Evolutionary conservation across 2,329 filamentous ascomycete genomes (phyloP), one percentile per base, ranked within the genome.

Genomic region (Westerdykella sp.): DNA sequence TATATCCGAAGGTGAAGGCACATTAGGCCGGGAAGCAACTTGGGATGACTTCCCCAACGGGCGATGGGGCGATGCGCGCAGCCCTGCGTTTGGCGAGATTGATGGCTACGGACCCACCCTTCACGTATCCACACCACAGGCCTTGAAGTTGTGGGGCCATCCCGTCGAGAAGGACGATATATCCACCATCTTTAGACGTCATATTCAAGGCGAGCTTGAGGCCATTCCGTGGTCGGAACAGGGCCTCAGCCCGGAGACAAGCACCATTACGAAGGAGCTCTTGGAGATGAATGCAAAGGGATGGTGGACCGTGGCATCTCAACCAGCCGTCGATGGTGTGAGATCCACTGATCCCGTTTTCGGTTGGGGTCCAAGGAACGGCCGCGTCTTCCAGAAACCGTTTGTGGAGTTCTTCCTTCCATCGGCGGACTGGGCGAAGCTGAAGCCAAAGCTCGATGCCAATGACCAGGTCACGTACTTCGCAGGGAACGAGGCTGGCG

Each of bases 31-130:
- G 39, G 91, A 97, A 73, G 93, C 93, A 28, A 98, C 93, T 1
- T 98, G 93, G 93, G 93, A 98, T 59, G 93, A 98, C 58, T 98
- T 89, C 67, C 91, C 91, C 50, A 97, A 97, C 72, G 93, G 91
- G 22, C 81, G 91, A 43, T 97, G 91, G 82, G 91, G 91, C 62
- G 91, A 96, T 59, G 87, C 90, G 4, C 80, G 91, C 41, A 95
- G 89, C 2, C 55, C 60, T 1, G 91, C 91, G 0, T 97, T 95
- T 62, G 91, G 91, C 57, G 89, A 96, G 67, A 96, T 96, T 46
- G 90, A 97, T 61, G 91, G 91, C n/a, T 97, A 97, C 63, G 93
- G 93, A 10, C 89, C 94, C n/a, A 93, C 85, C 44, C 74, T 98
- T 32, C 93, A 96, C 70, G 87, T 96, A 62, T 87, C 86, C 0